A percentile compares a stretch with the other conserved stretches of the same genome.
phyloP scores from a whole-genome alignment of 2,329 filamentous ascomycete genomes.

The Gnomoniopsis smithogilvyi region DNA sequence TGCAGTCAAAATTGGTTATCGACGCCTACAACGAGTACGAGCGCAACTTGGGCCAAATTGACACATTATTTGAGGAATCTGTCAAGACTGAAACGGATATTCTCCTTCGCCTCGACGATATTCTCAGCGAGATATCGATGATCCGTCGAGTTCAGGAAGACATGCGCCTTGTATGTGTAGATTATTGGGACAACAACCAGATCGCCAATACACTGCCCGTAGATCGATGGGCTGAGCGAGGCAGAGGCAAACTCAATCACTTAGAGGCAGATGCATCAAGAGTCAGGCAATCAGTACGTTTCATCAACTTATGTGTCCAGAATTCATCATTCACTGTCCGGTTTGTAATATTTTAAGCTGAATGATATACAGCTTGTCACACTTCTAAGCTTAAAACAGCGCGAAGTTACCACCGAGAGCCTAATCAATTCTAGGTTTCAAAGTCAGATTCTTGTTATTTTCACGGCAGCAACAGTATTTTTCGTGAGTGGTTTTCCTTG shows the following conservation, averaged over 20 bases:
- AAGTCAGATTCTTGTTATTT: neutral
- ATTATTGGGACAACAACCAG: neutral
- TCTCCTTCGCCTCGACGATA: neutral
- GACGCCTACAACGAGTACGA: neutral
- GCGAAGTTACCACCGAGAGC: slow-evolving; percentile 2
- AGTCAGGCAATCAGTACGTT: neutral
- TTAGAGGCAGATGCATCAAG: neutral
- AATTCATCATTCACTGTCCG: too few species aligned
- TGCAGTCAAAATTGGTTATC: neutral
- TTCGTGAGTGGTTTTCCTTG: neutral
- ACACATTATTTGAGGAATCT: neutral
- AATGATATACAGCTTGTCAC: neutral
- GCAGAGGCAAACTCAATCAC: neutral
- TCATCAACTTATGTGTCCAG: too few species aligned
- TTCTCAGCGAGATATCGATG: neutral
- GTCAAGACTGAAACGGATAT: neutral
- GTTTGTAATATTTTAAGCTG: neutral
- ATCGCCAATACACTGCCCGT: neutral
- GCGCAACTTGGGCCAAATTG: neutral
- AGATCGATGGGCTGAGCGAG: neutral
- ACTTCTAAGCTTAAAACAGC: neutral
- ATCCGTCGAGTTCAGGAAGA: neutral
- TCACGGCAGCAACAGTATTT: slow-evolving; percentile 1
- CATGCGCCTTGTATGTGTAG: neutral
- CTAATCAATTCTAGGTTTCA: neutral